Evolutionary conservation across 371 early-diverging fungal genomes (phyloP).

Genomic region (Nematocida displodere): DNA sequence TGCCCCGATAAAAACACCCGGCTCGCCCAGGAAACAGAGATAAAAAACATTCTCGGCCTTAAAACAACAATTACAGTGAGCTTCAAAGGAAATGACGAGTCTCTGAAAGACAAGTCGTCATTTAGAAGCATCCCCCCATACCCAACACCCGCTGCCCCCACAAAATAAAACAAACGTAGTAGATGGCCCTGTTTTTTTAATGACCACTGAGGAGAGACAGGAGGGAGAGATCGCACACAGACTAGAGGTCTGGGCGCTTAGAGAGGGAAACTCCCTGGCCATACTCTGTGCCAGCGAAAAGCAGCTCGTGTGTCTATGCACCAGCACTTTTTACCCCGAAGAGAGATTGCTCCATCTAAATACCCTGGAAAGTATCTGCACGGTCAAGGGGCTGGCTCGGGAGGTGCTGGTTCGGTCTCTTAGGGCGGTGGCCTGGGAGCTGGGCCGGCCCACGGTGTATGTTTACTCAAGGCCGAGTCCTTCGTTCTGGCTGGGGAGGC

Average conservation of each 20-base stretch:
- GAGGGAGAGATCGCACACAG: no score
- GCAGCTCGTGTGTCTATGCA: slow-evolving; percentile 6
- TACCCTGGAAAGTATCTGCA: slow-evolving; percentile 7
- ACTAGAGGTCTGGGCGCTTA: no score
- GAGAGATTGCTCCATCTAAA: slow-evolving; percentile 9
- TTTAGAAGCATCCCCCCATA: slow-evolving; percentile 19
- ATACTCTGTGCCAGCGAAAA: no score
- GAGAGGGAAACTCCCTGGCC: no score
- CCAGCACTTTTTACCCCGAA: not conserved
- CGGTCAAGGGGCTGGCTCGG: slow-evolving; percentile 6
- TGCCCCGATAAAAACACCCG: slow-evolving; percentile 42
- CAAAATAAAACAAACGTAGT: not conserved
- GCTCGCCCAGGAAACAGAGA: slow-evolving; percentile 57
- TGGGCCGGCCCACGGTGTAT: slow-evolving; percentile 5
- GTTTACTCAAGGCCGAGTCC: slow-evolving; percentile 6
- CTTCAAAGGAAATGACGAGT: slow-evolving; percentile 59
- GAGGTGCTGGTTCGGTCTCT: slow-evolving; percentile 2
- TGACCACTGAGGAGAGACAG: no score
- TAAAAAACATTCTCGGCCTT: slow-evolving; percentile 56
- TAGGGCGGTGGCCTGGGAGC: not conserved
- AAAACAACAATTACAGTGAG: slow-evolving; percentile 55
- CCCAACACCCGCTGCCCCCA: not conserved
- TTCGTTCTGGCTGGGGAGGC: slow-evolving; percentile 7
- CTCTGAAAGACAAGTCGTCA: slow-evolving; percentile 45
- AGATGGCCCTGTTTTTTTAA: no score